Evolutionary conservation across 257 asterid species (phyloP), one percentile per base, ranked within the genome.

Genomic region (Primulina eburnea): DNA sequence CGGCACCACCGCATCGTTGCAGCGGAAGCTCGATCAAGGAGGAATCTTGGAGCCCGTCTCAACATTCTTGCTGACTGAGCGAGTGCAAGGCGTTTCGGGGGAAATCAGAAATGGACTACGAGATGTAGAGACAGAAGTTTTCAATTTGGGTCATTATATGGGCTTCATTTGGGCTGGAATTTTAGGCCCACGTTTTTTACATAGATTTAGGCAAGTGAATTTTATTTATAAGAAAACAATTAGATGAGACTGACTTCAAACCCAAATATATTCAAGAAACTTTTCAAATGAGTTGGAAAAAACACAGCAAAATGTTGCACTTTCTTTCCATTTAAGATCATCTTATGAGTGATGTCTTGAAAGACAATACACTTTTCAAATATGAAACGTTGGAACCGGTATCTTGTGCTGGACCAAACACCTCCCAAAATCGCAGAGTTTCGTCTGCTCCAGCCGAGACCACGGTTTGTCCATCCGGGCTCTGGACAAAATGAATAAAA

Each of bases 401-500:
- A 26, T 75, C 66, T 35, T 65, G 21, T 8, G 83, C 81, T 18
- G 90, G 95, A n/a, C 93, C 95, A 79, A 91, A 91, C 21, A 81
- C 87, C 20, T 91, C 88, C 95, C 97, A 87, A 66, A 84, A 79
- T 20, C 90, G 82, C 69, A 91, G 76, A 2, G 84, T 75, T 81
- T 84, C 90, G 12, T 89, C 91, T 75, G 73, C 95, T 78, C 77
- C 89, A 21, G 88, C 95, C 2, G 95, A 76, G 62, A 71, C 88
- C 74, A 79, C 90, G 2, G 90, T 87, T 64, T 78, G 71, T 78
- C 97, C 97, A 79, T 89, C 89, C 0, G 96, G 91, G 84, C 93
- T 87, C 96, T 91, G 85, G 73, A 55, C 21, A 55, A 61, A 56
- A 75, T 0, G 8, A 72, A 29, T 24, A 24, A 24, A 24, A 24